Conservation (phyloP, 1,139 yeast species). For the Debaryomyces robertsiae region DNA sequence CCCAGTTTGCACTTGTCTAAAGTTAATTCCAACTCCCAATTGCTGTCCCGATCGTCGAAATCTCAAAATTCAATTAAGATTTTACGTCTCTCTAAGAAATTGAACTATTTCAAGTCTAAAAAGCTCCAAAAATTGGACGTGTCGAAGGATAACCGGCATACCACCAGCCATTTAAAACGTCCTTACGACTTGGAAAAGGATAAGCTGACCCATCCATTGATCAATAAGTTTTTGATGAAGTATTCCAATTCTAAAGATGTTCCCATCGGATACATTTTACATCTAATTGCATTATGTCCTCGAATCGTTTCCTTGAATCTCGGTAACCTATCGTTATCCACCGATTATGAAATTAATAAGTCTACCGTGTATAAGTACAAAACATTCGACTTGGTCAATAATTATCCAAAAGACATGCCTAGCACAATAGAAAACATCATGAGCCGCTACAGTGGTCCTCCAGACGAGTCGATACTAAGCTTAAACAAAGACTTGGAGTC, state of each 20-base stretch:
- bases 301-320: constrained; percentile 53
- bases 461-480: constrained; percentile 17
- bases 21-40: constrained; percentile 29
- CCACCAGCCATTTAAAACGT: background rate
- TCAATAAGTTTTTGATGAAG: constrained; percentile 57
- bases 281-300: constrained; percentile 60
- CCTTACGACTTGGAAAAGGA: too few relatives aligned
- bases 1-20: constrained; percentile 26
- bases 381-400: constrained; percentile 42
- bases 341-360: constrained; percentile 55
- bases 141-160: background rate
- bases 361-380: constrained; percentile 38
- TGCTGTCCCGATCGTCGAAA: constrained; percentile 23
- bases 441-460: constrained; percentile 12
- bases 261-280: constrained; percentile 69
- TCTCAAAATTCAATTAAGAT: constrained; percentile 18
- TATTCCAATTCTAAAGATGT: constrained; percentile 64
- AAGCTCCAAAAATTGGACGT: constrained; percentile 18
- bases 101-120: constrained; percentile 28
- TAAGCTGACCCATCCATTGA: constrained; percentile 52
- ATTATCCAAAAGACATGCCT: constrained; percentile 37
- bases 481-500: constrained; percentile 12
- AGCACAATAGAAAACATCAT: constrained; percentile 26
- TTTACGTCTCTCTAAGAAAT: constrained; percentile 23
- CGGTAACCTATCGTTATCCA: constrained; percentile 56